Conservation (phyloP, 345 rosid genomes). For the Noccaea bulbosa region DNA sequence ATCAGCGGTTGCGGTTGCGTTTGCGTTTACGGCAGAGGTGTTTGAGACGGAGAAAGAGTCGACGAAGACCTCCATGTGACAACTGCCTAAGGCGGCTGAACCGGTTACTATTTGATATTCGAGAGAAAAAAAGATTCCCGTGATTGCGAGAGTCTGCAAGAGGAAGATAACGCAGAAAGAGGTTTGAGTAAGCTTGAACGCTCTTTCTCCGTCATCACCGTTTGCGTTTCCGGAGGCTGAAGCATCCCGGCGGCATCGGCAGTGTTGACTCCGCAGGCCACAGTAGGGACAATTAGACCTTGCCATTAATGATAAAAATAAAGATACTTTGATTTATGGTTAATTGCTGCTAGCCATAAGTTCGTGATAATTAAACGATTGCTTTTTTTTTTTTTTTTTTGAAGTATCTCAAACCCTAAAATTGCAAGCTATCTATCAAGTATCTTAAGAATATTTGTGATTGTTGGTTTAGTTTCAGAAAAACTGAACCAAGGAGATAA, state of each 20-base stretch:
- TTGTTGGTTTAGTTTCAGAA: no score
- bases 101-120: no score
- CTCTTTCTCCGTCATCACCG: background rate
- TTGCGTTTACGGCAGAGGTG: background rate
- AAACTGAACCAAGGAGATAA: no score
- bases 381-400: no score
- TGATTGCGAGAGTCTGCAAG: accelerated
- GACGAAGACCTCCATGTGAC: conserved; percentile 21
- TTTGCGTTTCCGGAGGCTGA: conserved; percentile 5
- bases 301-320: background rate
- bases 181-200: background rate
- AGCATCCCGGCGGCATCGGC: background rate
- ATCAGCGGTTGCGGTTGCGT: conserved; percentile 5
- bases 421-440: no score
- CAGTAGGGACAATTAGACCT: conserved; percentile 6
- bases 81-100: background rate
- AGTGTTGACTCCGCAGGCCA: background rate
- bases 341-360: no score
- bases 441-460: no score
- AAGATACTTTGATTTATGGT: no score
- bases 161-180: conserved; percentile 8
- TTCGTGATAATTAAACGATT: no score
- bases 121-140: background rate
- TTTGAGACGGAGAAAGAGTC: conserved; percentile 18
- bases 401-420: no score